Conservation (phyloP, 2,329 filamentous ascomycete species). For the Fusarium floridanum region DNA sequence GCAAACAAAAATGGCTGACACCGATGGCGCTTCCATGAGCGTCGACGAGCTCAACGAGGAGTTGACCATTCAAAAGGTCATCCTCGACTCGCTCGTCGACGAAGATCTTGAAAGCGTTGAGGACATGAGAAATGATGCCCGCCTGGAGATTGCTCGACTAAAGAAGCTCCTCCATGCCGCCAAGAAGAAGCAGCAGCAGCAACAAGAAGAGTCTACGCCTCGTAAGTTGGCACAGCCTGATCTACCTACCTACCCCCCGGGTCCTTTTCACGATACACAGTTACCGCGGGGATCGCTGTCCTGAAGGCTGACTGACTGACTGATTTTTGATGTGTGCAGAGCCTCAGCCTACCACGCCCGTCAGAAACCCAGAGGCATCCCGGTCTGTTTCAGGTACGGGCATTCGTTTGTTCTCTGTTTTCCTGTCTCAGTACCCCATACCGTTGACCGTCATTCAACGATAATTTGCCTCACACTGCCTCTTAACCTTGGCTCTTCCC, state of each 20-base stretch:
- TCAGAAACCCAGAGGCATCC: background rate
- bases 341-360: slow-evolving; percentile 3
- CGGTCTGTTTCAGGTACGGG: slow-evolving; percentile 30
- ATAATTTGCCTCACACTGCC: background rate
- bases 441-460: background rate
- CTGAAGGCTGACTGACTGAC: slow-evolving; percentile 15
- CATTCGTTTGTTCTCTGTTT: background rate
- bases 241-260: background rate
- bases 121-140: slow-evolving; percentile 45
- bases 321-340: slow-evolving; percentile 1
- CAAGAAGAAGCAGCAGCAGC: slow-evolving; percentile 6
- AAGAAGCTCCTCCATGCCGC: slow-evolving; percentile 46
- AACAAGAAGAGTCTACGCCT: slow-evolving; percentile 10
- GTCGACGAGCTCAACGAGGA: slow-evolving; percentile 55
- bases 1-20: slow-evolving; percentile 26
- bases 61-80: slow-evolving; percentile 57
- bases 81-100: slow-evolving; percentile 57
- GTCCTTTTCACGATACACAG: slow-evolving; percentile 1
- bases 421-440: background rate
- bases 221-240: slow-evolving; percentile 15
- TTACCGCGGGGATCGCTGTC: slow-evolving; percentile 1
- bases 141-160: slow-evolving; percentile 48
- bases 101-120: slow-evolving; percentile 48
- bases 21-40: slow-evolving; percentile 30
- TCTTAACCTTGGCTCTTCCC: background rate